These are phyloP conservation scores for Yamadazyma friedrichii DNA, from an alignment of 1,139 yeast genomes.

Conservation along the genomic window DNA sequence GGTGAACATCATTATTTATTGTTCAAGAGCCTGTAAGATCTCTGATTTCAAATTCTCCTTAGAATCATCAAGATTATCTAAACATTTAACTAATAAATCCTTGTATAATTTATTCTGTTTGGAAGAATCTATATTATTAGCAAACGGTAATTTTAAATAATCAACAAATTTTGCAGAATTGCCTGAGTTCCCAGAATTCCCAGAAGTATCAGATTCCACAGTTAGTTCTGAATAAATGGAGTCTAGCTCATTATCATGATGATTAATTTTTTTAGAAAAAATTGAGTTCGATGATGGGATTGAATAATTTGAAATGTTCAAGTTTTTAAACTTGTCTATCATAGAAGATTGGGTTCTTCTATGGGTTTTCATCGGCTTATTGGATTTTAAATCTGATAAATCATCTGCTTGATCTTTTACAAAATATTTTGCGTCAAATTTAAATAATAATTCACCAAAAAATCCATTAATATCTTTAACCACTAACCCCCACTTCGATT, in stretches of 20 bases:
- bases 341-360: conserved; percentile 19
- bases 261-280: conserved; percentile 21
- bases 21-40: conserved; percentile 10
- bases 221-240: conserved; percentile 31
- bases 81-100: conserved; percentile 12
- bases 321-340: conserved; percentile 18
- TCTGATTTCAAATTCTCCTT: conserved; percentile 13
- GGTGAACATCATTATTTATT: no score
- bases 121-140: not conserved
- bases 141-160: conserved; percentile 25
- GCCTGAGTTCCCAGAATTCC: conserved; percentile 19
- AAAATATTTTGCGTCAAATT: conserved; percentile 38
- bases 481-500: conserved; percentile 51
- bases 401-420: conserved; percentile 6
- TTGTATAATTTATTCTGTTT: conserved; percentile 4
- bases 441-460: conserved; percentile 38
- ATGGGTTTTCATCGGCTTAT: conserved; percentile 18
- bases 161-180: conserved; percentile 20
- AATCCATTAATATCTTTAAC: conserved; percentile 47
- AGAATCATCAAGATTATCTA: conserved; percentile 11
- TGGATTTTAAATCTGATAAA: conserved; percentile 2
- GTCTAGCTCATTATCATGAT: conserved; percentile 23
- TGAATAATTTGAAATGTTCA: conserved; percentile 17
- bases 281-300: conserved; percentile 19
- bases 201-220: conserved; percentile 13